Base-by-base conservation (phyloP, 169 alveolate genomes). In the Eimeria praecox region DNA sequence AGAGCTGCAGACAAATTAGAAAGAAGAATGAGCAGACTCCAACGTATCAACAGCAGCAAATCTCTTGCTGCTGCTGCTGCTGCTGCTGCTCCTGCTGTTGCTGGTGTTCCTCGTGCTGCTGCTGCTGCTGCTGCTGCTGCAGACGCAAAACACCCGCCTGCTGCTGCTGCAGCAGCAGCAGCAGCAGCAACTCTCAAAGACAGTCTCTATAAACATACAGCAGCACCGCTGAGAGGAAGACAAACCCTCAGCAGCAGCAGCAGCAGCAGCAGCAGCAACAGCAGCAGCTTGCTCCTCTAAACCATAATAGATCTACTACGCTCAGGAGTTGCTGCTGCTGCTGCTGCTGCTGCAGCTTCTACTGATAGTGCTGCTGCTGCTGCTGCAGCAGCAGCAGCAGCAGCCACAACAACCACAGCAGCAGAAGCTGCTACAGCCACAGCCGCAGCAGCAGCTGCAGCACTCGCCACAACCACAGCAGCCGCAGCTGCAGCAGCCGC, bases 121-220 rank as follows among this genome's bases (percentile, higher is more conserved):
- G 82, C 46, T 71, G 82, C 46, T 56, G 66, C 66, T 56, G 24
- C 82, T 33, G 82, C 82, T 30, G 46, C 52, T 38, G 82, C 82
- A 71, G 52, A 33, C n/a, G 20, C 38, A 3, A 44, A 27, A 71
- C 24, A 30, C 52, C 82, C 22, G 82, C 38, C 27, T 71, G 82
- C 82, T 71, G 40, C 82, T 33, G 82, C 82, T 30, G 46, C 52
- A 10, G 82, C 82, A 71, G 52, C 5, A 10, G 20, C 38, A 3
- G 82, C 82, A 24, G 40, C 82, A 71, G 52, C 82, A 38, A 38
- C 82, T 2, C 44, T 56, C 18, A 56, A 27, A 20, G 18, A 27
- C 66, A 56, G 24, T 20, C 3, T 56, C n/a, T 20, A 56, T 56
- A 56, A 8, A 20, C 10, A 18, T 16, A 5, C 2, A 56, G 66